Evolutionary conservation across 2,329 filamentous ascomycete species (phyloP).

Genomic region (Clarireedia homoeocarpa): DNA sequence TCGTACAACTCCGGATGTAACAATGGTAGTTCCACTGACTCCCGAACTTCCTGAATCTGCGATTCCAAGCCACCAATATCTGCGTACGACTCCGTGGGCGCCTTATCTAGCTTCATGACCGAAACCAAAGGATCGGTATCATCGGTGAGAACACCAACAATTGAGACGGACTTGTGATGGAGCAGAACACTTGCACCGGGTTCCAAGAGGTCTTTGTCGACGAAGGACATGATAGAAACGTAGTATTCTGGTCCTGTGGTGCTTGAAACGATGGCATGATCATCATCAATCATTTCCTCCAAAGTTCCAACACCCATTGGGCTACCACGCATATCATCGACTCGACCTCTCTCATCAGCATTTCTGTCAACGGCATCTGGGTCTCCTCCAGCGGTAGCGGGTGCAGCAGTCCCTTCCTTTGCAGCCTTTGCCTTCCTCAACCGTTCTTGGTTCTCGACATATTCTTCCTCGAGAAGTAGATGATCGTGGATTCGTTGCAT

Average conservation of each 20-base stretch:
- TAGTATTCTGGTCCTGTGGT: conserved; percentile 98
- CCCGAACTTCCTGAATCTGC: conserved; percentile 95
- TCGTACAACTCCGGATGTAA: conserved; percentile 96
- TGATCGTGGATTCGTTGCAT: conserved; percentile 99
- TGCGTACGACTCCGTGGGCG: conserved; percentile 94
- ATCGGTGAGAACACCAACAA: conserved; percentile 93
- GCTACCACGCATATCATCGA: conserved; percentile 97
- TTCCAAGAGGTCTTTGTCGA: conserved; percentile 96
- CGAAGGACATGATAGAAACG: conserved; percentile 99
- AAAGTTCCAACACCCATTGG: conserved; percentile 97
- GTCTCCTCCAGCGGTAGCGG: conserved; percentile 51
- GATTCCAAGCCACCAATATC: conserved; percentile 94
- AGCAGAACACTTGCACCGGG: conserved; percentile 91
- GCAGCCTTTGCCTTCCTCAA: conserved; percentile 84
- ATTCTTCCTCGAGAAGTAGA: conserved; percentile 92
- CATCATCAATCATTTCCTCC: conserved; percentile 98
- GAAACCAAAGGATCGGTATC: conserved; percentile 92
- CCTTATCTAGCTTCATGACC: conserved; percentile 99
- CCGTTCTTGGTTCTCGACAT: conserved; percentile 97
- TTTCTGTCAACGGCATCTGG: conserved; percentile 74
- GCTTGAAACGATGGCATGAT: conserved; percentile 96
- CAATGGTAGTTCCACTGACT: conserved; percentile 91
- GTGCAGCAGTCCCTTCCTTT: conserved; percentile 55
- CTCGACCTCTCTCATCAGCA: conserved; percentile 87
- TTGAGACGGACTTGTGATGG: conserved; percentile 96